Percentiles rank a stretch among this genome's conserved stretches.
Evolutionary conservation across 768 basidiomycete species (phyloP).

Genomic region (Mycena rosella): DNA sequence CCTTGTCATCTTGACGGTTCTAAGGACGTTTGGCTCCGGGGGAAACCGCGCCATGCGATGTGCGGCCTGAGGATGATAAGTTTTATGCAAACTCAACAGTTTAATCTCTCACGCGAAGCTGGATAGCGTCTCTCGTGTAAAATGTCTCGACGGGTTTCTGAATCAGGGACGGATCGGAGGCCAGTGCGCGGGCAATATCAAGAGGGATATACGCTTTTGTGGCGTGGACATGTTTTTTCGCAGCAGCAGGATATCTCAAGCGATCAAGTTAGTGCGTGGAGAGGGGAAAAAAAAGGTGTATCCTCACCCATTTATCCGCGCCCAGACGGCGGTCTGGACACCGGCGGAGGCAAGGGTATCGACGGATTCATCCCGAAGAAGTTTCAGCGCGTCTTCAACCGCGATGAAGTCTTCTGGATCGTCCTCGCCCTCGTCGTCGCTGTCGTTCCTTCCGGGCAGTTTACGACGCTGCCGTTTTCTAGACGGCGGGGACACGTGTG

Average conservation of each 20-base stretch:
- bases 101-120: constrained; percentile 78
- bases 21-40: constrained; percentile 72
- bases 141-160: constrained; percentile 93
- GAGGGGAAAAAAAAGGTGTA: not conserved
- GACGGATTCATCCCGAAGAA: constrained; percentile 66
- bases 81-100: not conserved
- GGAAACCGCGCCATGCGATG: constrained; percentile 93
- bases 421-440: constrained; percentile 67
- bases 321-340: constrained; percentile 78
- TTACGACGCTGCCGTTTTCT: constrained; percentile 65
- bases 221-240: constrained; percentile 76
- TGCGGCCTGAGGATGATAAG: constrained; percentile 67
- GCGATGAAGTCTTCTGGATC: constrained; percentile 66
- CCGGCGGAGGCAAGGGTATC: constrained; percentile 71
- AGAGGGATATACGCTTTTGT: constrained; percentile 85
- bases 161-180: constrained; percentile 72
- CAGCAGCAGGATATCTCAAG: constrained; percentile 76
- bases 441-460: constrained; percentile 54
- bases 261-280: not conserved
- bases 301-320: constrained; percentile 73
- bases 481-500: constrained; percentile 75
- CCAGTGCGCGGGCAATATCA: constrained; percentile 83
- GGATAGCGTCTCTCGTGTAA: constrained; percentile 94
- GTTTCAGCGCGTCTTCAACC: constrained; percentile 70
- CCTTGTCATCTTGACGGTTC: constrained; percentile 82